Evolutionary conservation across 441 rosid genomes (phyloP), one percentile per base, ranked within the genome.

Genomic region (Eruca vesicaria): DNA sequence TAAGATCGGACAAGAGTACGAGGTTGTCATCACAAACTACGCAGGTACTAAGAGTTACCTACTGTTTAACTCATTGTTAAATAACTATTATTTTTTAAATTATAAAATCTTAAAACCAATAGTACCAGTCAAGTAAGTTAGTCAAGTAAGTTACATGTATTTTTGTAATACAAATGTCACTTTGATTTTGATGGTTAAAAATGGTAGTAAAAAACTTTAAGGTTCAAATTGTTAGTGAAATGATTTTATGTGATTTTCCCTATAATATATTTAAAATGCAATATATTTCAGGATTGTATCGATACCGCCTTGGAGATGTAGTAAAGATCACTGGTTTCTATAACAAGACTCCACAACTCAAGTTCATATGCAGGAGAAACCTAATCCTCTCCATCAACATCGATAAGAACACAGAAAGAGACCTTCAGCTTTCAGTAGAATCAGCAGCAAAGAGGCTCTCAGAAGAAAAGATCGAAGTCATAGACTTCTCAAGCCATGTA

Each of bases 341-440:
- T 72, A 96, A 96, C 90, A 79, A 84, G 9, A 91, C 90, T 63
- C 98, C 99, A 0, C 87, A 89, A 74, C 91, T 93, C 6, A 88
- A 90, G 55, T 96, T 96, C 52, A 72, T 93, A 3, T 86, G 93
- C 84, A 81, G 99, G 81, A 91, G 87, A 26, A 96, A 89, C 78
- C 86, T 93, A 1, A 59, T 91, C 20, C 97, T 91, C 1, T 84
- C 83, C 23, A 85, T 96, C 77, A 93, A 96, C 90, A 96, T 91
- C 12, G 99, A 96, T 86, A 96, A 96, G 86, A 93, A 89, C 92
- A 90, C 97, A 0, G 99, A 93, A 68, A 78, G 88, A 53, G 99
- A 96, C 81, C 75, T 96, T 52, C 98, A 96, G 84, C 66, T 93
- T 3, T 79, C 96, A 0, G 96, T 91, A 0, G 94, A 89, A 43